Evolutionary conservation across 2,329 filamentous ascomycete genomes (phyloP).

Genomic region (Ustulina deusta): DNA sequence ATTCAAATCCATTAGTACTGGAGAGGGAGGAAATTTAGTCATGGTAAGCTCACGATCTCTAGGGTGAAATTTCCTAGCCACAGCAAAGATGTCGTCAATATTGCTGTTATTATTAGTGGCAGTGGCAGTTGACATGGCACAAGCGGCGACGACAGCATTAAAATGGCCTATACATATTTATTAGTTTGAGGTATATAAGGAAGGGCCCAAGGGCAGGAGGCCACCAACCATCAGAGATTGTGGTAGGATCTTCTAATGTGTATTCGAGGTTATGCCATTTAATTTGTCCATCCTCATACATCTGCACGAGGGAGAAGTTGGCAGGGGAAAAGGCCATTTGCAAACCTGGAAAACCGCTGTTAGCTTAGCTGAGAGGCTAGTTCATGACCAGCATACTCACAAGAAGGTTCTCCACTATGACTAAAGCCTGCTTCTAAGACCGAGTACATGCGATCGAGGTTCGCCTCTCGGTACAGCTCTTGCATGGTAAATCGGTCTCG

Average conservation of each 20-base stretch:
- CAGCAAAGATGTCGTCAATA: slow-evolving; percentile 78
- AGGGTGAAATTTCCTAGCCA: slow-evolving; percentile 65
- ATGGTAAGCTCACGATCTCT: slow-evolving; percentile 51
- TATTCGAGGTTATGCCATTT: slow-evolving; percentile 70
- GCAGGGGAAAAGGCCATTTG: slow-evolving; percentile 73
- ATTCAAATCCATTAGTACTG: slow-evolving; percentile 16
- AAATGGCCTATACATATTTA: slow-evolving; percentile 60
- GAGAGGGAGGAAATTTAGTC: background rate
- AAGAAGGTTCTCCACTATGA: slow-evolving; percentile 74
- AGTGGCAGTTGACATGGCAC: slow-evolving; percentile 66
- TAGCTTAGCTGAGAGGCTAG: slow-evolving; percentile 21
- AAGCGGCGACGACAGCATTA: slow-evolving; percentile 69
- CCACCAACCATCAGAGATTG: slow-evolving; percentile 62
- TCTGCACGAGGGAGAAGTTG: slow-evolving; percentile 67
- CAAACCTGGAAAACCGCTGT: slow-evolving; percentile 57
- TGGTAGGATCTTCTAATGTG: slow-evolving; percentile 61
- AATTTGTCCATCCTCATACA: slow-evolving; percentile 69
- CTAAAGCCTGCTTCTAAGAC: slow-evolving; percentile 83
- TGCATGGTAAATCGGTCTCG: slow-evolving; percentile 80
- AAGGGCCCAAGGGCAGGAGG: background rate
- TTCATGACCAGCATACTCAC: slow-evolving; percentile 56
- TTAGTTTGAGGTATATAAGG: slow-evolving; percentile 38
- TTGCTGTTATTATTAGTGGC: slow-evolving; percentile 61
- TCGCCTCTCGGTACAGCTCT: slow-evolving; percentile 72
- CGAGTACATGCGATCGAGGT: slow-evolving; percentile 73